Evolutionary conservation across 75 land plant genomes (phyloP).

Genomic region (Adiantum capillusveneris): DNA sequence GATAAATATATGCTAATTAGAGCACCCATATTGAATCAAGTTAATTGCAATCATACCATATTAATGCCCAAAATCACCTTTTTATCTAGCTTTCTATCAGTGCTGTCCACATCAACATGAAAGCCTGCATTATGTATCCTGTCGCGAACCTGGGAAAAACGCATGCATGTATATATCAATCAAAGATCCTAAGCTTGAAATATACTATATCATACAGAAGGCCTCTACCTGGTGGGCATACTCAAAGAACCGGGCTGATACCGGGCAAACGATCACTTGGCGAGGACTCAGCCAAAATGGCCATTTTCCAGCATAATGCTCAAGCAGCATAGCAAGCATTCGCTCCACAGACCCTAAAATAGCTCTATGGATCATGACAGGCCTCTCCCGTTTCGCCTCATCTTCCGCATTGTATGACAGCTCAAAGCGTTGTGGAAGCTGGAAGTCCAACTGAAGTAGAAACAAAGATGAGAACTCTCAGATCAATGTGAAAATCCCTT

Average conservation of each 20-base stretch:
- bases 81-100: slow-evolving; percentile 80
- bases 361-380: slow-evolving; percentile 98
- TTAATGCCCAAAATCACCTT: slow-evolving; percentile 48
- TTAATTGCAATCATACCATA: slow-evolving; percentile 3
- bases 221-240: slow-evolving; percentile 78
- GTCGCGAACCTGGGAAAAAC: slow-evolving; percentile 58
- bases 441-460: slow-evolving; percentile 81
- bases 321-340: slow-evolving; percentile 95
- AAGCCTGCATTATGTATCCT: slow-evolving; percentile 69
- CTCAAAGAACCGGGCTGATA: slow-evolving; percentile 68
- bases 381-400: slow-evolving; percentile 79
- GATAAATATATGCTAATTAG: no score
- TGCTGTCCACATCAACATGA: slow-evolving; percentile 74
- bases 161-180: no score
- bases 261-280: slow-evolving; percentile 94
- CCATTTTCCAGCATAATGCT: slow-evolving; percentile 99
- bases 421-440: slow-evolving; percentile 82
- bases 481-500: no score
- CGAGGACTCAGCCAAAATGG: slow-evolving; percentile 99
- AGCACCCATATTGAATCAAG: neutral
- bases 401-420: slow-evolving; percentile 83
- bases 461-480: slow-evolving; percentile 1
- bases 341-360: slow-evolving; percentile 96
- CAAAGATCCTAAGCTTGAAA: no score
- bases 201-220: no score